Percentiles rank a stretch among this genome's conserved stretches.
Evolutionary conservation across 2,329 filamentous ascomycete genomes (phyloP).

Genomic region (Trichoderma lentiforme): DNA sequence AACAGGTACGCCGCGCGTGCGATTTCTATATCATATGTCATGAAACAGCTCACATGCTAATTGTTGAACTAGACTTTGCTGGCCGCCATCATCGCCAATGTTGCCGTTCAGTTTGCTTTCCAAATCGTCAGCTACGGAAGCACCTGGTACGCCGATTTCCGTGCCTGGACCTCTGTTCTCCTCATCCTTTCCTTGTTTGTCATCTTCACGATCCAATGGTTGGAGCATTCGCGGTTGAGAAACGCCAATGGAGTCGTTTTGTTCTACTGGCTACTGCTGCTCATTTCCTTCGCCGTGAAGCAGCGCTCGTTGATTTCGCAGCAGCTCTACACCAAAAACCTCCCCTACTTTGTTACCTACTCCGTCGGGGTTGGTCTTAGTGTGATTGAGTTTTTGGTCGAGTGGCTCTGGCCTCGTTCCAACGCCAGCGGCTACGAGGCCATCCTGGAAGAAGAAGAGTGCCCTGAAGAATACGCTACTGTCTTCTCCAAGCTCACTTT

Average conservation of each 20-base stretch:
- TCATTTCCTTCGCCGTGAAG: constrained; percentile 77
- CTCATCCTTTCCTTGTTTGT: constrained; percentile 70
- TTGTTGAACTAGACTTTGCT: constrained; percentile 51
- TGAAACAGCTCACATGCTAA: not conserved
- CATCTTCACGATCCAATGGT: constrained; percentile 77
- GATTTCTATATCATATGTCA: not conserved
- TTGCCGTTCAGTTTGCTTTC: constrained; percentile 68
- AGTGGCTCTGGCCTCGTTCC: constrained; percentile 84
- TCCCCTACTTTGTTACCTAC: constrained; percentile 76
- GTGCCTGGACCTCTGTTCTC: constrained; percentile 75
- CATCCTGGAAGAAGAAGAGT: constrained; percentile 58
- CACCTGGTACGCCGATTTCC: constrained; percentile 76
- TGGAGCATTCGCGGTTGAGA: constrained; percentile 78
- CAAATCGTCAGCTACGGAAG: constrained; percentile 68
- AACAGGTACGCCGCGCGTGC: constrained; percentile 61
- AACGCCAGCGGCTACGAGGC: constrained; percentile 53
- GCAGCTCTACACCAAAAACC: constrained; percentile 61
- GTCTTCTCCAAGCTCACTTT: constrained; percentile 93
- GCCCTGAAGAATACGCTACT: constrained; percentile 83
- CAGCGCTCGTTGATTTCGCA: constrained; percentile 81
- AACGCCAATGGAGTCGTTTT: constrained; percentile 85
- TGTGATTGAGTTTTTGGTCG: constrained; percentile 67
- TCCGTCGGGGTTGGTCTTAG: constrained; percentile 69
- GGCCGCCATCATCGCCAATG: constrained; percentile 63
- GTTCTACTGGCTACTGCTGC: constrained; percentile 87